A percentile compares a stretch with the other conserved stretches of the same genome.
These are phyloP conservation scores for Leccinum pallidistipes DNA, from an alignment of 1,284 basidiomycete species.

Conservation along the genomic window DNA sequence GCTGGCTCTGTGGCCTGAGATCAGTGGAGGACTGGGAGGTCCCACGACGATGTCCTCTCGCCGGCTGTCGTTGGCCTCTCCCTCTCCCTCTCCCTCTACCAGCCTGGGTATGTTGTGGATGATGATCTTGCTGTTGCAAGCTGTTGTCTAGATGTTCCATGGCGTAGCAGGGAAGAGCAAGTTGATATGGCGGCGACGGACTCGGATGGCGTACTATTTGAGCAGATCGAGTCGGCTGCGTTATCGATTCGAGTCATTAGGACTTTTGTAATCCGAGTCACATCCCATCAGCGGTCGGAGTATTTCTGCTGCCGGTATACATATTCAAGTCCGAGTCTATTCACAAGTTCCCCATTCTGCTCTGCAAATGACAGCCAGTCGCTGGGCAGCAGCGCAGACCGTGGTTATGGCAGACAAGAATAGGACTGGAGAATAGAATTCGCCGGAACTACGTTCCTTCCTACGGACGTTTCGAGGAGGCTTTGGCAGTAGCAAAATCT, in stretches of 20 bases:
- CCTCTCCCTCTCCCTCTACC: constrained; percentile 7
- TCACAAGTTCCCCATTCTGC: no score
- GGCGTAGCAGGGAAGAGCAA: neutral
- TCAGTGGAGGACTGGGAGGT: neutral
- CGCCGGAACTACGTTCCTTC: no score
- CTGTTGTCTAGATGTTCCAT: constrained; percentile 15
- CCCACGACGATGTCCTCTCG: neutral
- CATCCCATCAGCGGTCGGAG: neutral
- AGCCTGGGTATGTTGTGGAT: neutral
- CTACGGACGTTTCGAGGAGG: no score
- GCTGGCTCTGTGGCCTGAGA: neutral
- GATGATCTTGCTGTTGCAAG: constrained; percentile 1
- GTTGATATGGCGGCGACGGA: neutral
- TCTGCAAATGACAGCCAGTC: no score
- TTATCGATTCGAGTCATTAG: neutral
- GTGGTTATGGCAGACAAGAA: no score
- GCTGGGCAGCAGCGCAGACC: no score
- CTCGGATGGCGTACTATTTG: neutral
- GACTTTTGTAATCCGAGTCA: neutral
- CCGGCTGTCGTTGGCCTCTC: neutral
- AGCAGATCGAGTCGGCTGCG: neutral
- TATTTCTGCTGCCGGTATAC: no score
- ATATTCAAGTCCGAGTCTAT: no score
- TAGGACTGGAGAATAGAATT: no score
- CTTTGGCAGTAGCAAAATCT: no score